Percentiles rank a stretch among this genome's conserved stretches.
These are phyloP conservation scores for Populus alba DNA, from an alignment of 345 rosid species.

Conservation along the genomic window DNA sequence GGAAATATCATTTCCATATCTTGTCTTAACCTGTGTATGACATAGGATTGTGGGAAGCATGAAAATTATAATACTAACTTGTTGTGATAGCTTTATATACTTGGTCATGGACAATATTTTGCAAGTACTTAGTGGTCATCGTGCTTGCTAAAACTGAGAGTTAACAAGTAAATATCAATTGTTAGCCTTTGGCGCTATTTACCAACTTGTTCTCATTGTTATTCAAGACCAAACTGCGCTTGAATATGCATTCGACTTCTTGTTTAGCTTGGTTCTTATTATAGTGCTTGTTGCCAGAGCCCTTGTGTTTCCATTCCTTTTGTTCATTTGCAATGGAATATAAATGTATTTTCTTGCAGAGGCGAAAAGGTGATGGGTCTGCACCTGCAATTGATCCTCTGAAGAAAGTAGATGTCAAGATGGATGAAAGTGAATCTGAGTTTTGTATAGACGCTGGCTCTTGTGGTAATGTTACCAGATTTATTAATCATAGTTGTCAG, in stretches of 20 bases:
- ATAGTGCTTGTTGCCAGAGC: neutral
- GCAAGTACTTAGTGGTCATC: neutral
- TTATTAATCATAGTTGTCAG: conserved; percentile 29
- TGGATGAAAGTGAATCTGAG: conserved; percentile 22
- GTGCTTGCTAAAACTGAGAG: neutral
- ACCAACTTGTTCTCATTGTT: neutral
- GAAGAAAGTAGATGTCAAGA: conserved; percentile 1
- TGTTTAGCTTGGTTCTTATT: neutral
- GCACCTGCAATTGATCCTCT: neutral
- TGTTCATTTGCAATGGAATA: neutral
- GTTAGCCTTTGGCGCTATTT: neutral
- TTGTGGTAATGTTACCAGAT: conserved; percentile 29
- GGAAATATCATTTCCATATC: neutral
- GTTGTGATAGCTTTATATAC: conserved; percentile 3
- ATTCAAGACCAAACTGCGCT: neutral
- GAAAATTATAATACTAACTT: neutral
- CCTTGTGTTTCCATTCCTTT: neutral
- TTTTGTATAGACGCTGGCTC: conserved; percentile 25
- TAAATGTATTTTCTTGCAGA: conserved; percentile 14
- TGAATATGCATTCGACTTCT: neutral
- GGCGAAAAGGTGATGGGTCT: conserved; percentile 23
- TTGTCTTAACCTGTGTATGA: neutral
- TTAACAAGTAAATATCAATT: neutral
- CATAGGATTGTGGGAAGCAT: neutral
- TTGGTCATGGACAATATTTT: neutral